Evolutionary conservation across 2,329 filamentous ascomycete species (phyloP).

Genomic region (Coniosporium tulheliwenetii): DNA sequence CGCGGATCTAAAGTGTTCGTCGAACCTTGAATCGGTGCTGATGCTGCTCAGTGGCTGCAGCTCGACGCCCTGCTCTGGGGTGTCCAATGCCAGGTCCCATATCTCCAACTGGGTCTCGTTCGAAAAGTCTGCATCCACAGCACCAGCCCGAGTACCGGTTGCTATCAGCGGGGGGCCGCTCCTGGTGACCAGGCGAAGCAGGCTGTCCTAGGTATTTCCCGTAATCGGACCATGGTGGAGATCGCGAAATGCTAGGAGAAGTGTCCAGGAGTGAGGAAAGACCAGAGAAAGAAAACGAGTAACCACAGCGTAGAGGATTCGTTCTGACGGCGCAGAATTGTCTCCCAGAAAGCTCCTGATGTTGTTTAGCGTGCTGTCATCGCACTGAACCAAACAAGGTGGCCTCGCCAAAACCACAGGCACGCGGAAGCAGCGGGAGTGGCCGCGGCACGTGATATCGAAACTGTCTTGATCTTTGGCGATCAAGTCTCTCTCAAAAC

Average conservation of each 20-base stretch:
- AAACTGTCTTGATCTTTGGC: neutral
- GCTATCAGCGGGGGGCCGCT: slow-evolving; percentile 63
- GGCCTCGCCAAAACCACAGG: neutral
- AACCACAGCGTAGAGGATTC: neutral
- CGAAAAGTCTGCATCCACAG: slow-evolving; percentile 93
- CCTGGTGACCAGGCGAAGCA: slow-evolving; percentile 94
- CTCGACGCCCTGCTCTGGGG: slow-evolving; percentile 59
- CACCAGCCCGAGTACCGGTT: slow-evolving; percentile 86
- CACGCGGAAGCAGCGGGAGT: neutral
- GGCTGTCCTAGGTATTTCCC: slow-evolving; percentile 92
- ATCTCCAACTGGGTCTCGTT: slow-evolving; percentile 93
- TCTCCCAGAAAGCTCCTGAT: too few relatives aligned
- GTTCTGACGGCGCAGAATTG: too few relatives aligned
- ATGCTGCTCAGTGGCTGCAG: slow-evolving; percentile 74
- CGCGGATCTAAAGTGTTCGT: slow-evolving; percentile 2
- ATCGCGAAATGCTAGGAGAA: slow-evolving; percentile 4
- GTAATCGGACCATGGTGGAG: slow-evolving; percentile 73
- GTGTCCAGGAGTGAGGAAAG: slow-evolving; percentile 3
- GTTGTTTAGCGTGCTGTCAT: too few relatives aligned
- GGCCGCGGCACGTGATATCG: slow-evolving; percentile 5
- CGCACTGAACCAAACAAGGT: neutral
- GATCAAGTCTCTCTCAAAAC: neutral
- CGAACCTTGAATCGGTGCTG: slow-evolving; percentile 74
- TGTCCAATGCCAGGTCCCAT: slow-evolving; percentile 82
- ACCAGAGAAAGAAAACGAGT: slow-evolving; percentile 9